Percentiles rank a stretch among this genome's conserved stretches.
phyloP scores from a whole-genome alignment of 768 basidiomycete genomes.

The Nidularia pulvinata region DNA sequence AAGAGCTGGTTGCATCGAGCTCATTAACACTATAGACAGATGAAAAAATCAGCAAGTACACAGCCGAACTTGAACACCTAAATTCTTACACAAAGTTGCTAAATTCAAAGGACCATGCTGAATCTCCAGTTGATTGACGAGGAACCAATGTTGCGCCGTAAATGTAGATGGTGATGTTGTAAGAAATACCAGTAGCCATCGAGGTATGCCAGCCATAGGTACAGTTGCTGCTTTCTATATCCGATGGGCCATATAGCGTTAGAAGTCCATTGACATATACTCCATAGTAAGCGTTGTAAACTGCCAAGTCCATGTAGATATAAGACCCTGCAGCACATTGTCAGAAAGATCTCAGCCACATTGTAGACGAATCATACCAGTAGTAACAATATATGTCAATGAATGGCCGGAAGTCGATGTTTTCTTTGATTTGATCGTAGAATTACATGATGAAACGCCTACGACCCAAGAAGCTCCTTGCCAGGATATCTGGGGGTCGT shows the following conservation, averaged over 20 bases:
- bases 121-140: neutral
- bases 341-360: neutral
- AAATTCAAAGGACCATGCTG: constrained; percentile 1
- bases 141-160: neutral
- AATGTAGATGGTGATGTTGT: neutral
- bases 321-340: neutral
- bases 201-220: neutral
- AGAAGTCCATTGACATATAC: neutral
- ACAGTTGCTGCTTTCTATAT: neutral
- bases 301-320: neutral
- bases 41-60: too few relatives aligned
- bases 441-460: neutral
- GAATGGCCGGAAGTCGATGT: neutral
- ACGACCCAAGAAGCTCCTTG: neutral
- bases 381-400: neutral
- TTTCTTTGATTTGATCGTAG: neutral
- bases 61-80: neutral
- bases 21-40: too few relatives aligned
- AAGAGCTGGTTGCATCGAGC: too few relatives aligned
- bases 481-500: neutral
- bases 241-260: neutral
- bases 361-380: neutral
- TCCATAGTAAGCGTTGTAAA: neutral
- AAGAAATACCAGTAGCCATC: neutral
- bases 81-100: constrained; percentile 1